These are phyloP conservation scores for Bruguiera hainesii DNA, from an alignment of 441 rosid species.

Conservation along the genomic window DNA sequence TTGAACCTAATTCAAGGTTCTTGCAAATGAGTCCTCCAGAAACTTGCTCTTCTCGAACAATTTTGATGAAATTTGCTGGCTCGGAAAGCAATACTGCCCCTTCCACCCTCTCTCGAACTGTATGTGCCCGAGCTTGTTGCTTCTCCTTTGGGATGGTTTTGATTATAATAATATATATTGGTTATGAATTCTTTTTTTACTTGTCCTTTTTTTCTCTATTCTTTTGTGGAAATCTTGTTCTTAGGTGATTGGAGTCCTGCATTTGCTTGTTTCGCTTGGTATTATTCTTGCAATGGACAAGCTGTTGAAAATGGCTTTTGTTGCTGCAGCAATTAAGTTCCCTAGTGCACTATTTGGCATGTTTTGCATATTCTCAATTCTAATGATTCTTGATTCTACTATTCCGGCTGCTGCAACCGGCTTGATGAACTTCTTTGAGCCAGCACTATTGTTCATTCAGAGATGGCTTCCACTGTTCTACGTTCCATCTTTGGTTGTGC, in stretches of 20 bases:
- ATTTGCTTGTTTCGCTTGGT: constrained; percentile 75
- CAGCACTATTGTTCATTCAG: constrained; percentile 78
- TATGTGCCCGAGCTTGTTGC: constrained; percentile 22
- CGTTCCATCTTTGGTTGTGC: constrained; percentile 86
- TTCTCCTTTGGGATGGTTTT: no score
- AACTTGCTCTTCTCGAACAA: constrained; percentile 20
- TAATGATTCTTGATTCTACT: constrained; percentile 56
- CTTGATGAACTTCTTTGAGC: constrained; percentile 81
- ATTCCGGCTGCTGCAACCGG: constrained; percentile 67
- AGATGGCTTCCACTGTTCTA: constrained; percentile 98
- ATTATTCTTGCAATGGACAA: constrained; percentile 71
- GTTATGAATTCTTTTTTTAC: background rate
- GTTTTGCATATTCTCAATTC: constrained; percentile 91
- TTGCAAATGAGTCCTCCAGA: constrained; percentile 41
- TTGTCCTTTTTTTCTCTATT: background rate
- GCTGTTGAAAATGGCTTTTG: constrained; percentile 70
- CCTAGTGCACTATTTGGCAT: constrained; percentile 96
- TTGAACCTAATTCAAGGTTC: constrained; percentile 33
- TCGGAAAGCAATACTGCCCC: constrained; percentile 30
- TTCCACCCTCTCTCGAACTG: constrained; percentile 49
- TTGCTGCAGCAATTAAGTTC: constrained; percentile 82
- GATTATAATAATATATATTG: no score
- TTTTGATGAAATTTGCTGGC: constrained; percentile 40
- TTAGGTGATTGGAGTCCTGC: constrained; percentile 62
- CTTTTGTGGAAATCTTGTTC: background rate